Base-by-base conservation (phyloP, 2,329 filamentous ascomycete species). In the Cladosporium austrohemisphaericum region DNA sequence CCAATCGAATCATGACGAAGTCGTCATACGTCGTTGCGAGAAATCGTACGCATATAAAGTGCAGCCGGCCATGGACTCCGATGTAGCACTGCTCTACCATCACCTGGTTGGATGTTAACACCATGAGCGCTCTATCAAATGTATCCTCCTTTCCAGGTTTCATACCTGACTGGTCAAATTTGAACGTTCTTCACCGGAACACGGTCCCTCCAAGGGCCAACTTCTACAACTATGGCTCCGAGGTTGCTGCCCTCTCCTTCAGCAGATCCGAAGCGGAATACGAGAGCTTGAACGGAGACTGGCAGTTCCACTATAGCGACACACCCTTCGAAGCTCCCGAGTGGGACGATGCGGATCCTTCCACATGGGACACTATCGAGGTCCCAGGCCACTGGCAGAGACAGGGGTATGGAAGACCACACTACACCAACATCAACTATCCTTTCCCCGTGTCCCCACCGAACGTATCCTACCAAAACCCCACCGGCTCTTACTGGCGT, bases 371-470 rank as follows among this genome's bases (percentile, higher is more conserved):
- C 16, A 68, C 76, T 29, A 79, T 85, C 29, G 59, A 75, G 9
- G 84, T 87, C 0, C 83, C 83, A 0, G 80, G 80, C 3, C 79
- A 83, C 60, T 87, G 83, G 84, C 83, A 86, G 65, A 68, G 85
- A 3, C 80, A 86, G 63, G 83, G 84, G n/a, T 79, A 81, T 57
- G 82, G 83, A 13, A n/a, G 71, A 70, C 84, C 84, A 0, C 80
- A 83, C 55, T 86, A 86, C 61, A 85, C 83, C 10, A 86, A 86
- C 55, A 74, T 83, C 20, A 73, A 79, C 44, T 86, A 76, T 51
- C 83, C 81, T 0, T 80, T 86, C 50, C 82, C 81, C 0, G 79
- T 83, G 1, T 76, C 77, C 51, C 83, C 84, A 20, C 84, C 83
- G 0, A 68, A 77, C 52, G 75, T 83, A 1, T 79, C 82, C 0